Base-by-base conservation (phyloP, 176 grass and related monocot genomes). In the Rhynchospora breviuscula region DNA sequence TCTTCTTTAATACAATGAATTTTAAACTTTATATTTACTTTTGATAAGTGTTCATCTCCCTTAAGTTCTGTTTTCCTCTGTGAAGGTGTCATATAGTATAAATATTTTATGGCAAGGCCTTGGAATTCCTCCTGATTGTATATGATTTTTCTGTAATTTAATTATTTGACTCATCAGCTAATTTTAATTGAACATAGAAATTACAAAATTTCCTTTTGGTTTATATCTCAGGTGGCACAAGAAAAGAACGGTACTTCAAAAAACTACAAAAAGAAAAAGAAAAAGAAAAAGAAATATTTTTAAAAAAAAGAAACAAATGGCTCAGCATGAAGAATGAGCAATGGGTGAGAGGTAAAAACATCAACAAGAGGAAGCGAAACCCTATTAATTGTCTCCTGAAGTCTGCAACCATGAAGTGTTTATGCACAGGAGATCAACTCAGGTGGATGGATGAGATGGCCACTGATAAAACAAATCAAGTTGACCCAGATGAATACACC, bases 401-500 rank as follows among this genome's bases (percentile, higher is more conserved):
- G 22, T 79, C 80, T 43, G 54, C 80, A 87, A 82, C 68, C 17
- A 96, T 96, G 93, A 92, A 99, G 89, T 99, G 93, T 76, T 85
- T 95, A 84, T 99, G 97, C 88, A 95, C 93, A 19, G 89, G 93
- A 33, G 93, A 99, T 81, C 97, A 99, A 88, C 80, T 96, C 47
- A 90, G 60, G 63, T 87, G 78, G 75, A 84, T 81, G 43, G 89
- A 95, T 85, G 91, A 93, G 76, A 89, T 87, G 59, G 60, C 71
- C 72, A 81, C 82, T 5, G 35, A 10, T 70, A 76, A 85, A 54
- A 76, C 67, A 54, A 85, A 81, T 46, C 70, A 93, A 46, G 89
- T 92, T 47, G 93, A 88, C 77, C 88, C 88, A 60, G 89, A 93
- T 79, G 14, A 25, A 17, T 78, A 7, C 73, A 57, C 13, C 48